Base-by-base conservation (phyloP, 2,329 filamentous ascomycete genomes). In the Exophiala lecanii-corni region DNA sequence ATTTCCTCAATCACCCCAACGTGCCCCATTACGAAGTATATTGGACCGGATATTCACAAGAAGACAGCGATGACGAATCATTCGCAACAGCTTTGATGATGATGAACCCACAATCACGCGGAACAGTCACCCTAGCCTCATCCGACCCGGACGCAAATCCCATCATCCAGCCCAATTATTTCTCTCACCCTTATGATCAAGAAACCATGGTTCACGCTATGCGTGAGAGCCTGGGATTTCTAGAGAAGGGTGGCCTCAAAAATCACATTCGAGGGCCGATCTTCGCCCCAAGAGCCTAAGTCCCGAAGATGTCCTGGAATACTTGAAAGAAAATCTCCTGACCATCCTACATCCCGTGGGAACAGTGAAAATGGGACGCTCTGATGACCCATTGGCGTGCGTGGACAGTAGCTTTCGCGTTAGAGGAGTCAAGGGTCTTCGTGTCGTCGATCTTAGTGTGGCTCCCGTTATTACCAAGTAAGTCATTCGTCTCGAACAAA, bases 1-100 rank as follows among this genome's bases (percentile, higher is more conserved):
- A 59, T 0, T 73, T 68, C 47, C 57, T 82, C 1, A 57, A 57
- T 28, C 64, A 65, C 12, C 63, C 69, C 9, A 76, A 72, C 1
- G 67, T 82, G 2, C 79, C 79, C 0, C 69, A 74, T 33, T 79
- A 70, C 50, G 79, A 82, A 51, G 57, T 81, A n/a, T 45, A 71
- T 6, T 18, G 41, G 5, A 36, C 43, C 12, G 40, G 26, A 4
- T n/a, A 16, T 21, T 19, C 19, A 5, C 40, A 46, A 7, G 39
- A 54, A 12, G 41, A 39, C 5, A 53, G 49, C 10, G 23, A 40
- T 9, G 40, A 55, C 32, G 49, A 50, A 9, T 35, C 53, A 9
- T 50, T 54, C 5, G 15, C 49, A 10, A 49, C 54, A 23, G 52
- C 59, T 4, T 61, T 70, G 13, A 67, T 64, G 62, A 52, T 72